Evolutionary conservation across 116 monocot species (phyloP), one percentile per base, ranked within the genome.

Genomic region (Cymodocea nodosa): DNA sequence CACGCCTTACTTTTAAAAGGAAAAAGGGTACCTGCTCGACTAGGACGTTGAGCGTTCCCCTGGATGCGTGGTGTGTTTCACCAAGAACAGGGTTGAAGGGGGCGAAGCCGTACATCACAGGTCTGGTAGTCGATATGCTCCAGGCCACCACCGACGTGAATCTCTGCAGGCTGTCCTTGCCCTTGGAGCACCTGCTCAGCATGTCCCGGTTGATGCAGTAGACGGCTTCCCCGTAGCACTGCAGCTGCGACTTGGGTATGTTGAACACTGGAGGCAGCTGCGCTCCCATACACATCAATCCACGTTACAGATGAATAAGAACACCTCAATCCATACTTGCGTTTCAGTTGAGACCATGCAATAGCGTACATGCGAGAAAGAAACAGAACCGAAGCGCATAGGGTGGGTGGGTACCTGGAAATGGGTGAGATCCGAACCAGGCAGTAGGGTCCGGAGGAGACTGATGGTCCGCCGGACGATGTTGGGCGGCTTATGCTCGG

Each of bases 171-270:
- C 75, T 78, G 64, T 22, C 85, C 70, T 73, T 71, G 15, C 78
- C 91, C 64, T 30, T 37, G 7, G 78, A 77, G n/a, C 97, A 97
- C 56, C 23, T 71, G 22, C 75, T 73, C n/a, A 97, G 66, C 4
- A 78, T 63, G 63, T 97, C 85, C 13, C 80, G 79, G 0, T 74
- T 72, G 48, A 68, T 56, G 80, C 91, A 87, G 66, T 85, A 97
- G 2, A 97, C 78, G 6, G 71, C 62, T 71, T 97, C 97, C 1
- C 85, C 97, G 25, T 88, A 97, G 73, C 83, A 85, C 52, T 97
- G 97, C 15, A 97, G 87, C 48, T 97, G 97, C 8, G 97, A 97
- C 55, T 97, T 97, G 19, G 97, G 97, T 80, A 97, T 68, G 85
- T 97, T 91, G 84, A 97, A 97, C 2, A 85, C 23, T 6, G 91